Base-by-base conservation (phyloP, 2,329 filamentous ascomycete species). In the Aspergillus versicolor region DNA sequence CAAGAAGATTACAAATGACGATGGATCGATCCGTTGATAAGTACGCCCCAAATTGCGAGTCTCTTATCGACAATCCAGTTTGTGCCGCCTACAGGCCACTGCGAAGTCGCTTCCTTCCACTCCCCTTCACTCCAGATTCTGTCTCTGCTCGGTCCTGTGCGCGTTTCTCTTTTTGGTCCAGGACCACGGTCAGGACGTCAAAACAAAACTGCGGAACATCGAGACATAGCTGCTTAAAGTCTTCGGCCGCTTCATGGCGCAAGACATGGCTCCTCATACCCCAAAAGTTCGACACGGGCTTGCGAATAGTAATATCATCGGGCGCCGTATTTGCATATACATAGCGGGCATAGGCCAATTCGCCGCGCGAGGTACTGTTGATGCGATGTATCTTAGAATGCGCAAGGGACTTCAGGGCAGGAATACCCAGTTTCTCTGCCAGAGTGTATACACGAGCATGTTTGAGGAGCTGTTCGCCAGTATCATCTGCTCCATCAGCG, bases 361-460 rank as follows among this genome's bases (percentile, higher is more conserved):
- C 92, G 73, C 91, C 92, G 76, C 88, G 88, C 37, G 91, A 91
- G 0, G 90, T 95, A 44, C 88, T 91, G 70, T 92, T 88, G 67
- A 96, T 89, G 72, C 90, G 90, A 79, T 96, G 91, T 67, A 97
- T 96, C 81, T 97, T 97, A 71, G 85, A 87, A 71, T 90, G 90
- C 2, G 92, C 88, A 27, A 96, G 85, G 17, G 81, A 84, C 74
- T 90, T 90, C 61, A 97, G 85, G 9, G 79, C 79, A 0, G 80
- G 76, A 47, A 91, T 77, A 41, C 85, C 83, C 60, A 94, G 87
- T 75, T 89, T 91, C 67, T 92, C 88, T 22, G 91, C 92, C 22
- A 97, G 81, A 0, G 91, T 96, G 79, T 96, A 96, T 62, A 96
- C 84, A 62, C 89, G 88, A 21, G 92, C 92, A 73, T 97, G 92